Evolutionary conservation across 2,329 filamentous ascomycete species (phyloP), one percentile per base, ranked within the genome.

Genomic region (Sordariomycetes sp.): DNA sequence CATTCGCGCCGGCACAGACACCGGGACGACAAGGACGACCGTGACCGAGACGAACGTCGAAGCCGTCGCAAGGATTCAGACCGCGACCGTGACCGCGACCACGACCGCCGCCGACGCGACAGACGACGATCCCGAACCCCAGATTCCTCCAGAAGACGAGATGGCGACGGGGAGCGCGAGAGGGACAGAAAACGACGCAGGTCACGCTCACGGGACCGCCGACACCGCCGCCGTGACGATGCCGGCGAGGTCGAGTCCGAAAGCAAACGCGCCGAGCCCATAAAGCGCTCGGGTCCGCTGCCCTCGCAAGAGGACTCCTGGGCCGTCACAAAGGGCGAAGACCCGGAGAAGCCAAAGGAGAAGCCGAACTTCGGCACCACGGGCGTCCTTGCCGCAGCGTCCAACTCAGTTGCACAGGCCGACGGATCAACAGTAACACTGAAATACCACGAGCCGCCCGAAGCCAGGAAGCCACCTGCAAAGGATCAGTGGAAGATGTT

Each of bases 381-480:
- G 0, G 92, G 92, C 19, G 67, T 82, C 7, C 69, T 98, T 14
- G 92, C 92, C 3, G 86, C 87, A 29, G 87, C 86, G 43, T 87
- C 87, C 33, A 96, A 98, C 55, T 66, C 75, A 3, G 86, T 79
- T 14, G 77, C 77, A 7, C 78, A 93, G 42, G 75, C 75, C 18
- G 77, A 78, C 48, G 86, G 85, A n/a, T 32, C 79, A 4, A 72
- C 72, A 16, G 79, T 94, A 35, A 77, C 86, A 4, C 73, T 98
- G 30, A 96, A 96, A 64, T 98, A 98, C 58, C 85, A 95, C 61
- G 92, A 98, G 59, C 92, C 92, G 2, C 65, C 86, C 9, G 92
- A 98, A 63, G 86, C 90, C 32, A 82, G 92, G 39, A 94, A 94
- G 47, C 86, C 92, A 0, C 71, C 88, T 0, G 52, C 81, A 1